Evolutionary conservation across 768 basidiomycete species (phyloP).

Genomic region (Lactarius psammicola): DNA sequence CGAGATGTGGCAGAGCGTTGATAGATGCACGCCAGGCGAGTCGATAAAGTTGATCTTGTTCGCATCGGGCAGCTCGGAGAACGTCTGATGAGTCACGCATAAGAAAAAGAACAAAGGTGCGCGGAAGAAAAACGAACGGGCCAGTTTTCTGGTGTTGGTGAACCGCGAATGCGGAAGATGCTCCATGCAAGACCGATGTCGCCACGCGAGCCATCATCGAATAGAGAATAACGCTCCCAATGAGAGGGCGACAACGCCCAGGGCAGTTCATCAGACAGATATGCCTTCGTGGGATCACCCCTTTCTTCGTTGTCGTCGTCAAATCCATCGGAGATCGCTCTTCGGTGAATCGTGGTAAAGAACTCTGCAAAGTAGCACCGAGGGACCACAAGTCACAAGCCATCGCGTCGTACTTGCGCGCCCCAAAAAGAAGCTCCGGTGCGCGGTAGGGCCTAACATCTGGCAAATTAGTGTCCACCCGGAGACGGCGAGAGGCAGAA

Average conservation of each 20-base stretch:
- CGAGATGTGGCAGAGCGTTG: conserved; percentile 53
- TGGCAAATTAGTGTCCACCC: neutral
- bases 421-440: conserved; percentile 84
- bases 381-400: conserved; percentile 83
- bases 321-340: conserved; percentile 34
- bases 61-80: conserved; percentile 61
- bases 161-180: conserved; percentile 81
- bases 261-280: conserved; percentile 42
- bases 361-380: conserved; percentile 75
- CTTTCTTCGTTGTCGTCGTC: conserved; percentile 35
- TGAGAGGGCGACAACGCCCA: conserved; percentile 31
- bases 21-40: conserved; percentile 51
- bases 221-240: conserved; percentile 58
- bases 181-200: conserved; percentile 88
- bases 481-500: neutral
- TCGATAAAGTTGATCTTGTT: conserved; percentile 60
- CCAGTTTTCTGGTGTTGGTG: conserved; percentile 71
- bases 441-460: conserved; percentile 71
- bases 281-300: conserved; percentile 37
- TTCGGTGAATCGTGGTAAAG: conserved; percentile 60
- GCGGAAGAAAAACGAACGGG: conserved; percentile 52
- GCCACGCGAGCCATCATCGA: conserved; percentile 68
- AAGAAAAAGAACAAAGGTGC: neutral
- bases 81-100: conserved; percentile 42
- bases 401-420: conserved; percentile 62